Evolutionary conservation across 139 green algal species (phyloP).

Genomic region (Closterium sp.): DNA sequence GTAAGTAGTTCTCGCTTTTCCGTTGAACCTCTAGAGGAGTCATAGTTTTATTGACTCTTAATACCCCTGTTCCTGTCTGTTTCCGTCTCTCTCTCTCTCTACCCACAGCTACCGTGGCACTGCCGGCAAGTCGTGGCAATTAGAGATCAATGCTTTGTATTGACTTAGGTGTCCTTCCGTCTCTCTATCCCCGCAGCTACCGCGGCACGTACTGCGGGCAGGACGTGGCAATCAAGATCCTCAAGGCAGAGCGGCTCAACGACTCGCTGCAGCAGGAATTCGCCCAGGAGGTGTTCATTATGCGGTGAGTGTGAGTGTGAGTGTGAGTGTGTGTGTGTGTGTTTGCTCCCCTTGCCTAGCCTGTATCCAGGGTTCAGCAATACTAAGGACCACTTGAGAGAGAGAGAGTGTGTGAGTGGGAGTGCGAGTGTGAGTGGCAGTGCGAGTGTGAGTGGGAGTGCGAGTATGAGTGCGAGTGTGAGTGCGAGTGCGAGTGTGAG

Average conservation of each 20-base stretch:
- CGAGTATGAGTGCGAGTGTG: too few species aligned
- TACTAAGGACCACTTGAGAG: too few species aligned
- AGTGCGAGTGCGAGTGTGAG: too few species aligned
- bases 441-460: not conserved
- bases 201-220: constrained; percentile 93
- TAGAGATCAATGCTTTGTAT: not conserved
- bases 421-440: too few species aligned
- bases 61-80: too few species aligned
- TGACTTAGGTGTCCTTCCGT: not conserved
- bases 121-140: not conserved
- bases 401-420: not conserved
- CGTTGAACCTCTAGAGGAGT: too few species aligned
- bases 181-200: constrained; percentile 23
- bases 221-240: constrained; percentile 97
- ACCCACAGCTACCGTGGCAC: not conserved
- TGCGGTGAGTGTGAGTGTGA: constrained; percentile 66
- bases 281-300: constrained; percentile 83
- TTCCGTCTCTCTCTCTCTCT: too few species aligned
- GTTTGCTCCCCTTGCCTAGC: too few species aligned
- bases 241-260: constrained; percentile 86
- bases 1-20: constrained; percentile 65
- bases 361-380: too few species aligned
- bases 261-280: constrained; percentile 88
- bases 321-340: too few species aligned
- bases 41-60: too few species aligned